Evolutionary conservation across 2,329 filamentous ascomycete species (phyloP).

Genomic region (Xylariaceae sp.): DNA sequence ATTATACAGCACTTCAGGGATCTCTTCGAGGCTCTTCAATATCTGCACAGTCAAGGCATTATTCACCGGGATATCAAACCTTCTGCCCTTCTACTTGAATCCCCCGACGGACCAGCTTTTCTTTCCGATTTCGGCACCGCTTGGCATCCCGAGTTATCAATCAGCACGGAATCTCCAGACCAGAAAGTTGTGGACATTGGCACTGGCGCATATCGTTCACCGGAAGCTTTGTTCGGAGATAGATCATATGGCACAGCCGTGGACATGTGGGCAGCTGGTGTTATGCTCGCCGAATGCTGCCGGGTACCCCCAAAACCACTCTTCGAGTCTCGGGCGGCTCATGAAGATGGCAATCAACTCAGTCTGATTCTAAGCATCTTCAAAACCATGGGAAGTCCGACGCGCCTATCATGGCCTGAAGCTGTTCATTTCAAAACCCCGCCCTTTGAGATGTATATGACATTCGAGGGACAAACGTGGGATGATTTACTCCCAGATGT

Average conservation of each 20-base stretch:
- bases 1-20: conserved; percentile 52
- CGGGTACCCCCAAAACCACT: conserved; percentile 53
- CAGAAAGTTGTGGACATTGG: conserved; percentile 88
- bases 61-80: conserved; percentile 95
- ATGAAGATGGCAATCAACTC: conserved; percentile 84
- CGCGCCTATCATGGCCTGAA: conserved; percentile 76
- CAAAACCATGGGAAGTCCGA: conserved; percentile 82
- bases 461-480: conserved; percentile 66
- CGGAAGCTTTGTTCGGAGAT: conserved; percentile 85
- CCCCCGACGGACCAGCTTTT: conserved; percentile 64
- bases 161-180: conserved; percentile 56
- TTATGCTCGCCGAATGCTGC: conserved; percentile 73
- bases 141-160: conserved; percentile 62
- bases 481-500: conserved; percentile 60
- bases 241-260: conserved; percentile 64
- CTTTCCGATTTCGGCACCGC: conserved; percentile 91
- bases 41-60: conserved; percentile 69
- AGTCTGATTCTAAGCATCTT: conserved; percentile 90
- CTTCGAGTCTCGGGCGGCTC: conserved; percentile 69
- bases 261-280: conserved; percentile 87
- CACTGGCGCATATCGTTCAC: conserved; percentile 84
- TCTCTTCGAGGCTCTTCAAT: conserved; percentile 63
- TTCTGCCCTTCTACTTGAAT: conserved; percentile 72
- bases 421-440: conserved; percentile 60
- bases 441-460: conserved; percentile 85